Conservation (phyloP, 2,329 filamentous ascomycete genomes). For the Ceratocystis albifundus region DNA sequence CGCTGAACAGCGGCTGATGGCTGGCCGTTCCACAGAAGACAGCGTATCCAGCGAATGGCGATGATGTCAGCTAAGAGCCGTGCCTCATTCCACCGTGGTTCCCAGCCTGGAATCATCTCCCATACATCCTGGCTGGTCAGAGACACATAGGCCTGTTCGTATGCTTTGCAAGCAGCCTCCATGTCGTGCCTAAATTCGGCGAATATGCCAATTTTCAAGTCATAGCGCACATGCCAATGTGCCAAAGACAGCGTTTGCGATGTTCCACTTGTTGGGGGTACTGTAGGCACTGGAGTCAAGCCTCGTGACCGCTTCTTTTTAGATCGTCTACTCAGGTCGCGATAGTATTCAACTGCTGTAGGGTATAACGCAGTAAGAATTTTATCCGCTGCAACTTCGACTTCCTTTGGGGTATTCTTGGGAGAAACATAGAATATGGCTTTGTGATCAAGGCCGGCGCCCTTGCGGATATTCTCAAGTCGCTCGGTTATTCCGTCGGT, state of each 20-base stretch:
- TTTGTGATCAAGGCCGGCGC: constrained; percentile 70
- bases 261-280: constrained; percentile 70
- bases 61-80: constrained; percentile 73
- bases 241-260: constrained; percentile 74
- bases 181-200: constrained; percentile 90
- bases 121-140: constrained; percentile 74
- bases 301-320: constrained; percentile 78
- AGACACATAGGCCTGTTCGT: constrained; percentile 75
- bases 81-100: constrained; percentile 82
- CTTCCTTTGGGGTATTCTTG: constrained; percentile 56
- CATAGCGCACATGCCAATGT: constrained; percentile 88
- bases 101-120: constrained; percentile 83
- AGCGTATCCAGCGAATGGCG: constrained; percentile 68
- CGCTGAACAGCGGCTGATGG: constrained; percentile 67
- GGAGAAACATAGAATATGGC: constrained; percentile 75
- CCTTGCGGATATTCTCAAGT: constrained; percentile 64
- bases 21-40: constrained; percentile 67
- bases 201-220: constrained; percentile 84
- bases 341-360: constrained; percentile 75
- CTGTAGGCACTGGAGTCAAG: constrained; percentile 64
- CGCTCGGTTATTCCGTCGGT: constrained; percentile 57
- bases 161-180: constrained; percentile 74
- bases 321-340: constrained; percentile 83
- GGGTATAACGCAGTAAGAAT: constrained; percentile 63
- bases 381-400: constrained; percentile 60